Evolutionary conservation across 352 stramenopile genomes (phyloP).

Genomic region (Thalassiosira pacifica): DNA sequence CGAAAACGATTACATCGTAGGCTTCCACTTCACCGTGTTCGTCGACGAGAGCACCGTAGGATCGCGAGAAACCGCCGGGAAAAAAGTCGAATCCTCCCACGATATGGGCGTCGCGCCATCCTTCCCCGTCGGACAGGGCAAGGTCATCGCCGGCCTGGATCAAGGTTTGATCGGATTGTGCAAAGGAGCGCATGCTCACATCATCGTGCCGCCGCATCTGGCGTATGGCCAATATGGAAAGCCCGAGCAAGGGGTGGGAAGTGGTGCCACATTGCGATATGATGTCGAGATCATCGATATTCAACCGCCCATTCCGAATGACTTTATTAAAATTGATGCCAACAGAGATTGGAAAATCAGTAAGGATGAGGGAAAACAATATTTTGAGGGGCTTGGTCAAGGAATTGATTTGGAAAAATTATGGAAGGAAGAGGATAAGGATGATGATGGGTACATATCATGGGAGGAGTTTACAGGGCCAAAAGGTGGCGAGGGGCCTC

Average conservation of each 20-base stretch:
- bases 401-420: conserved; percentile 50
- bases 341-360: conserved; percentile 56
- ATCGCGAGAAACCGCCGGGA: conserved; percentile 30
- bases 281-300: conserved; percentile 81
- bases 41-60: conserved; percentile 46
- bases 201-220: conserved; percentile 75
- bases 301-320: conserved; percentile 36
- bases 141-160: conserved; percentile 61
- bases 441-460: conserved; percentile 65
- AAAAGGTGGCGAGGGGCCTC: conserved; percentile 51
- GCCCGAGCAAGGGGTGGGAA: conserved; percentile 35
- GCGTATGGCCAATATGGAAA: conserved; percentile 70
- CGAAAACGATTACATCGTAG: conserved; percentile 17
- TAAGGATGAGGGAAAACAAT: conserved; percentile 47
- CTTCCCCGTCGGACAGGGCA: conserved; percentile 56
- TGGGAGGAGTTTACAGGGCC: conserved; percentile 67
- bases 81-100: conserved; percentile 57
- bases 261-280: conserved; percentile 74
- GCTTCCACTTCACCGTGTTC: conserved; percentile 59
- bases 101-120: conserved; percentile 47
- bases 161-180: conserved; percentile 60
- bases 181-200: conserved; percentile 51
- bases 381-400: conserved; percentile 45
- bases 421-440: conserved; percentile 59
- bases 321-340: conserved; percentile 60